phyloP scores from a whole-genome alignment of 306 rosid species.

The Sesbania bispinosa region DNA sequence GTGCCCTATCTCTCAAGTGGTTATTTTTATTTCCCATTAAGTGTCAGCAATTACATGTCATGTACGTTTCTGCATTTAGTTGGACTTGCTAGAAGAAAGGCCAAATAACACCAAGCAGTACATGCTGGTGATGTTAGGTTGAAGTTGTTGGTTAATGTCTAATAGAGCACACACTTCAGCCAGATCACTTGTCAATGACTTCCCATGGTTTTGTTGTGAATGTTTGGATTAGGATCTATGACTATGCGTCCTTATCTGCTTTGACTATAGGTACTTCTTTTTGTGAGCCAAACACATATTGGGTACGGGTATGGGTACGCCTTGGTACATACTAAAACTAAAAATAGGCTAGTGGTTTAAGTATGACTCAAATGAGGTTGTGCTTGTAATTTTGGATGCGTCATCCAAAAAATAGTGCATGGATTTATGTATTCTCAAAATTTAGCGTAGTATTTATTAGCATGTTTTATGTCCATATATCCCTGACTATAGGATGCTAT shows the following conservation, averaged over 20 bases:
- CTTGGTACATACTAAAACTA: no score
- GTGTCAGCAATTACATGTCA: not conserved
- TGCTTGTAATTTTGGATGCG: not conserved
- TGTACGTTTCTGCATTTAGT: not conserved
- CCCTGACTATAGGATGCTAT: slow-evolving; percentile 17
- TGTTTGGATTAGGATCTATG: not conserved
- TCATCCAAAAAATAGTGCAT: slow-evolving; percentile 2
- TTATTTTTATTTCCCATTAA: not conserved
- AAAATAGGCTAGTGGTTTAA: no score
- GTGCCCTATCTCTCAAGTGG: not conserved
- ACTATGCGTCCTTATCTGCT: not conserved
- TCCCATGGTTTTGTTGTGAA: not conserved
- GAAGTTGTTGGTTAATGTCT: not conserved
- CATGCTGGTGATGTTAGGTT: not conserved
- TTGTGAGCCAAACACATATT: no score
- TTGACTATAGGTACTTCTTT: no score
- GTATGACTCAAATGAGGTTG: no score
- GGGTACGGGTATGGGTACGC: no score
- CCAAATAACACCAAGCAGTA: not conserved
- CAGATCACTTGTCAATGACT: not conserved
- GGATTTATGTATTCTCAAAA: slow-evolving; percentile 8
- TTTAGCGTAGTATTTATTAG: not conserved
- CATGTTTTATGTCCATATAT: not conserved
- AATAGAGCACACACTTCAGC: not conserved
- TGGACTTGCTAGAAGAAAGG: not conserved